Evolutionary conservation across 345 rosid genomes (phyloP), one percentile per base, ranked within the genome.

Genomic region (Sonneratia alba): DNA sequence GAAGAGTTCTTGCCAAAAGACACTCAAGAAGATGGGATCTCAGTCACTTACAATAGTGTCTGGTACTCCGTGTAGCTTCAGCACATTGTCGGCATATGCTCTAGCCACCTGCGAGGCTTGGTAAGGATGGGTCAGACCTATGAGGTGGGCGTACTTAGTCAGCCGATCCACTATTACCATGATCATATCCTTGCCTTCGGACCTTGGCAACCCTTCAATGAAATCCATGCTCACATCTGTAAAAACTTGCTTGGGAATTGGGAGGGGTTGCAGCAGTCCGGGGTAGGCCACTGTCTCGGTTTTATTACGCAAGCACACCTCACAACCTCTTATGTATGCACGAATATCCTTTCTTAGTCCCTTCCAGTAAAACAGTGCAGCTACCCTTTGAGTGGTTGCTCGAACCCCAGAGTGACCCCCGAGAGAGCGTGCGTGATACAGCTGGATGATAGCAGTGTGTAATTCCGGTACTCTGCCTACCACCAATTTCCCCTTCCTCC

Each of bases 401-500:
- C 32, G 32, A 27, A 40, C 4, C 2, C 64, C 22, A 7, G 64
- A 59, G 3, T 8, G 19, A 13, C 4, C n/a, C 32, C 32, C 3
- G n/a, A 8, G 1, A 1, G n/a, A 11, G 12, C 22, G 1, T 4
- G 5, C 5, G 43, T 40, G 43, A 8, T 40, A 8, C 43, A 40
- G 5, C 0, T 8, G 7, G 9, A 40, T 40, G 43, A 40, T 40
- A 15, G 32, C 64, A 15, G 32, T 59, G 32, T 21, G 64, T 3
- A 21, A 19, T 21, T 2, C 3, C 0, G 6, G n/a, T 0, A 3
- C 3, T 15, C 5, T 10, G 1, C 32, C 4, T 19, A 9, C 12
- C 2, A 59, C 12, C 9, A 21, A 1, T 9, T 59, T 13, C 2
- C 11, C 24, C 32, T 27, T 8, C 64, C 32, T 27, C 32, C 3